Evolutionary conservation across 2,329 filamentous ascomycete genomes (phyloP).

Genomic region (Apiospora sp.): DNA sequence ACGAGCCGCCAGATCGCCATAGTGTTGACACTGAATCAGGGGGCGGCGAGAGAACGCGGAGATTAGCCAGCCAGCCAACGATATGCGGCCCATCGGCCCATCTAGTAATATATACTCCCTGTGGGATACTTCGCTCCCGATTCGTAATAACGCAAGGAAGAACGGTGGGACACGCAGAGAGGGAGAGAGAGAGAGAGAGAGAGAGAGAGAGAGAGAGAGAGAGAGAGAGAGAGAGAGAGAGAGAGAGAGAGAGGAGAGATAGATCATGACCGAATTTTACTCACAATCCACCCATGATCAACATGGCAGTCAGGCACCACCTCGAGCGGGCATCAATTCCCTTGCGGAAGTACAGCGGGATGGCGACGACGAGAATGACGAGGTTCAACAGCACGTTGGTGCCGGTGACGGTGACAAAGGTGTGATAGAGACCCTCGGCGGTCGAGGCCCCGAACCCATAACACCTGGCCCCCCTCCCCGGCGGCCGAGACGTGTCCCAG

Average conservation of each 20-base stretch:
- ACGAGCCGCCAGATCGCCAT: slow-evolving; percentile 42
- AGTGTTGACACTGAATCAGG: slow-evolving; percentile 30
- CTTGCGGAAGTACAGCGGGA: slow-evolving; percentile 31
- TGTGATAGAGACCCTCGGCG: slow-evolving; percentile 30
- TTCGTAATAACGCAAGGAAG: not conserved
- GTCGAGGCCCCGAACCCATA: slow-evolving; percentile 35
- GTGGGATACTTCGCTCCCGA: not conserved
- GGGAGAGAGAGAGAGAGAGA: not conserved
- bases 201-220: not conserved
- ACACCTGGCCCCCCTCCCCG: slow-evolving; percentile 23
- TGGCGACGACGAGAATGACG: slow-evolving; percentile 32
- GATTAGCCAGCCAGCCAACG: not conserved
- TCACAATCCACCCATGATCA: slow-evolving; percentile 34
- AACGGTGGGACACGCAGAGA: not conserved
- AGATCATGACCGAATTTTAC: slow-evolving; percentile 8
- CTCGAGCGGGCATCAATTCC: slow-evolving; percentile 7
- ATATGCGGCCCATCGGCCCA: not conserved
- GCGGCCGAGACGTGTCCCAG: slow-evolving; percentile 30
- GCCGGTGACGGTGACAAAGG: slow-evolving; percentile 29
- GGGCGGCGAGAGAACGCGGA: too few relatives aligned
- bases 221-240: not conserved
- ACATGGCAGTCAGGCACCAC: slow-evolving; percentile 30
- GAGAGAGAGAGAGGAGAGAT: not conserved
- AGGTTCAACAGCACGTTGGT: slow-evolving; percentile 34
- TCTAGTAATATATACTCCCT: not conserved